phyloP scores from a whole-genome alignment of 805 yeast genomes.

The Sugiyamaella qingdaonensis region DNA sequence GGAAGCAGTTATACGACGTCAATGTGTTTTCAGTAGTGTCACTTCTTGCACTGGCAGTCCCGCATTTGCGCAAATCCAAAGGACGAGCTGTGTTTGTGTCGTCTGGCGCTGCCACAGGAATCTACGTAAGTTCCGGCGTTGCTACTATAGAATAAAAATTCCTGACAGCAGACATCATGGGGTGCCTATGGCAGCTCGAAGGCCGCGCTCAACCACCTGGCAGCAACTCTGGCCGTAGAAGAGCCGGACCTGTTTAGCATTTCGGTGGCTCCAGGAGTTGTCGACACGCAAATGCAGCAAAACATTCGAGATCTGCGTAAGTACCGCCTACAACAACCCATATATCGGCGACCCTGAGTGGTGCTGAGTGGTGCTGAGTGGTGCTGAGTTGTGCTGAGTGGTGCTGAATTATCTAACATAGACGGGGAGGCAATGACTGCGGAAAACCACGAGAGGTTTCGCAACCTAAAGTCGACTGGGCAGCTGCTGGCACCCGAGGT shows the following conservation, averaged over 20 bases:
- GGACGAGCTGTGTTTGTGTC: conserved; percentile 78
- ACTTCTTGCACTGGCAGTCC: conserved; percentile 51
- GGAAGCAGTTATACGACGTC: conserved; percentile 67
- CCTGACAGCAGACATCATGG: conserved; percentile 58
- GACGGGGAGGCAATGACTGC: conserved; percentile 57
- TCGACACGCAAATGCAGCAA: conserved; percentile 83
- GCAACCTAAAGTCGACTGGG: conserved; percentile 53
- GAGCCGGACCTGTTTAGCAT: conserved; percentile 57
- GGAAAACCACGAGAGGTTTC: conserved; percentile 57
- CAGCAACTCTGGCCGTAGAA: conserved; percentile 62
- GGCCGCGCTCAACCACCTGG: conserved; percentile 83
- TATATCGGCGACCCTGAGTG: too few species aligned
- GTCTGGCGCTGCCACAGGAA: conserved; percentile 75
- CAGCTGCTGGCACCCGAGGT: conserved; percentile 62
- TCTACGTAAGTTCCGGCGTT: conserved; percentile 35
- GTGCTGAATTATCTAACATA: conserved; percentile 7
- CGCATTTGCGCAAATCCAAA: conserved; percentile 48
- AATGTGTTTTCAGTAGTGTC: conserved; percentile 74
- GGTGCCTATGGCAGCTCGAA: conserved; percentile 88
- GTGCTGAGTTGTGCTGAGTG: background rate
- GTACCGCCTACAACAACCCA: conserved; percentile 11
- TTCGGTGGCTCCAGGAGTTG: conserved; percentile 92
- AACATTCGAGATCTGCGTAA: conserved; percentile 61
- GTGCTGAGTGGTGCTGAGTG: background rate
- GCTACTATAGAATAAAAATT: background rate